These are phyloP conservation scores for Pseudopithomyces maydicus DNA, from an alignment of 2,329 filamentous ascomycete species.

Conservation along the genomic window DNA sequence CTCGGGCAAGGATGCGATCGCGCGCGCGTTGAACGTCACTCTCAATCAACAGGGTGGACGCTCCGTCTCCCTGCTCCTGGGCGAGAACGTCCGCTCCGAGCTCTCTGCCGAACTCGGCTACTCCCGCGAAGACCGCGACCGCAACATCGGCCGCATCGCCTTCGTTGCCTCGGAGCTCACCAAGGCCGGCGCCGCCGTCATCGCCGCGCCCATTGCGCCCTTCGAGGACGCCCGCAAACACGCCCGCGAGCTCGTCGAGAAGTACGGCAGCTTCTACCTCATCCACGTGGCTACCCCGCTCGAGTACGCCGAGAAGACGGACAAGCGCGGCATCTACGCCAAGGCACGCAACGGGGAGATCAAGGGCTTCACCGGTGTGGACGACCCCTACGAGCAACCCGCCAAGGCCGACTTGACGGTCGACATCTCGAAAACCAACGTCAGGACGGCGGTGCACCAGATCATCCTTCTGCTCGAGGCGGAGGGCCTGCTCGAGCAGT, in stretches of 20 bases:
- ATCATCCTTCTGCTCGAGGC: constrained; percentile 92
- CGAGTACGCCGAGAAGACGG: constrained; percentile 92
- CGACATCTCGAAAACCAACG: constrained; percentile 82
- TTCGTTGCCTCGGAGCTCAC: constrained; percentile 97
- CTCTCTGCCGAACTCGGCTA: constrained; percentile 95
- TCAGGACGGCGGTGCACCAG: constrained; percentile 94
- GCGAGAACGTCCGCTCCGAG: constrained; percentile 92
- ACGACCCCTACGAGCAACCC: constrained; percentile 93
- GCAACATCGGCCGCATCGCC: constrained; percentile 93
- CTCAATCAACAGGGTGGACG: constrained; percentile 98
- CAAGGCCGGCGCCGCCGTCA: constrained; percentile 89
- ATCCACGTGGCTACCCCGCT: constrained; percentile 93
- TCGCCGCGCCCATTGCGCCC: constrained; percentile 93
- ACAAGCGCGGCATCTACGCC: constrained; percentile 88
- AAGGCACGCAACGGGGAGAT: constrained; percentile 87
- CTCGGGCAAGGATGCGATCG: constrained; percentile 95
- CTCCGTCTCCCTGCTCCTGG: constrained; percentile 89
- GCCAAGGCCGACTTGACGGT: constrained; percentile 82
- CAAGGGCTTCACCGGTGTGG: constrained; percentile 97
- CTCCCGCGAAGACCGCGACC: constrained; percentile 87
- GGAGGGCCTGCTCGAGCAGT: constrained; percentile 77
- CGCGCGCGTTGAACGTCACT: constrained; percentile 92
- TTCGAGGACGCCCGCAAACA: constrained; percentile 78
- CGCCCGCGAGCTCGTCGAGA: constrained; percentile 84
- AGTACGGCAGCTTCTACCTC: constrained; percentile 90